Evolutionary conservation across 1,284 basidiomycete genomes (phyloP).

Genomic region (Dichomitus squalens): DNA sequence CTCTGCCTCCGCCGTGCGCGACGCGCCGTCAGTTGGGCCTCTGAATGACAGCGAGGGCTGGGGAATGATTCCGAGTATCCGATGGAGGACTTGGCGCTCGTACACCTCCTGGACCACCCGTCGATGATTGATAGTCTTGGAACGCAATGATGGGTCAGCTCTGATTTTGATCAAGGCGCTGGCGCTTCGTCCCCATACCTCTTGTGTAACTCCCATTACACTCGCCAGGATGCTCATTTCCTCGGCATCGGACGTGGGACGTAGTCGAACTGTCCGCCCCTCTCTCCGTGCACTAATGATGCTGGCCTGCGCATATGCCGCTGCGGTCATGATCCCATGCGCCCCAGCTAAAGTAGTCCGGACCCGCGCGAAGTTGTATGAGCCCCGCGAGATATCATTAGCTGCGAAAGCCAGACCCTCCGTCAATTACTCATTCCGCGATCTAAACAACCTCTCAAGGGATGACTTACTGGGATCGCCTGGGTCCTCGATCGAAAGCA

Average conservation of each 20-base stretch:
- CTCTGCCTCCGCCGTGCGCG: slow-evolving; percentile 24
- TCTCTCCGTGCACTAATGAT: slow-evolving; percentile 57
- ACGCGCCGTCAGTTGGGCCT: slow-evolving; percentile 15
- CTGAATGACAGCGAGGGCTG: slow-evolving; percentile 19
- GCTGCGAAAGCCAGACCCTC: slow-evolving; percentile 44
- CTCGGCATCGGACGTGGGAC: slow-evolving; percentile 51
- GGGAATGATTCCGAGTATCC: slow-evolving; percentile 55
- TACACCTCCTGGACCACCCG: slow-evolving; percentile 72
- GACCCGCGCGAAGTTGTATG: slow-evolving; percentile 84
- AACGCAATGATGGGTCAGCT: slow-evolving; percentile 12
- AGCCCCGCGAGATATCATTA: slow-evolving; percentile 92
- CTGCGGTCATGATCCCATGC: slow-evolving; percentile 78
- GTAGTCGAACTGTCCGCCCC: slow-evolving; percentile 48
- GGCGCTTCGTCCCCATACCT: slow-evolving; percentile 48
- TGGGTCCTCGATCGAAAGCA: slow-evolving; percentile 95
- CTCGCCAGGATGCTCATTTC: slow-evolving; percentile 81
- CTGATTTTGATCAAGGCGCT: slow-evolving; percentile 7
- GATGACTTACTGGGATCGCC: slow-evolving; percentile 78
- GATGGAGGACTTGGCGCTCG: slow-evolving; percentile 62
- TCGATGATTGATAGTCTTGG: slow-evolving; percentile 72
- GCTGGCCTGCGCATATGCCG: slow-evolving; percentile 60
- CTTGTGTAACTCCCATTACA: slow-evolving; percentile 82
- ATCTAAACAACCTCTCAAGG: background rate
- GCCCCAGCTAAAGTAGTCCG: slow-evolving; percentile 86
- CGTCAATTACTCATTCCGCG: slow-evolving; percentile 1